Conservation (phyloP, 805 yeast species). For the Candida argentea region DNA sequence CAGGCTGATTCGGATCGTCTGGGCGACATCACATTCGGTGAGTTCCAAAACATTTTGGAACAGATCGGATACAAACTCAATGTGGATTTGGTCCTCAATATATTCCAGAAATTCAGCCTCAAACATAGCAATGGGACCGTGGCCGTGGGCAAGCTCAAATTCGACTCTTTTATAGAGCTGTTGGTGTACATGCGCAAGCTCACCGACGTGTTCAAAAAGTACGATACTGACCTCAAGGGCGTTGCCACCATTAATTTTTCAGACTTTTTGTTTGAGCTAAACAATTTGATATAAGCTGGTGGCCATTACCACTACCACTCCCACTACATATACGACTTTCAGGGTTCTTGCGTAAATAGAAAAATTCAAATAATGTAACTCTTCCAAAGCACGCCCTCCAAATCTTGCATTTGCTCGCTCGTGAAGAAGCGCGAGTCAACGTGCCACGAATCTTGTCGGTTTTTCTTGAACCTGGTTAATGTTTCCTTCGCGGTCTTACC, state of each 20-base stretch:
- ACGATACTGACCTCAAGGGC: conserved; percentile 67
- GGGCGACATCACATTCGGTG: conserved; percentile 55
- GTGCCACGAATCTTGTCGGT: conserved; percentile 95
- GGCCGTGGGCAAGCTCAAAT: conserved; percentile 42
- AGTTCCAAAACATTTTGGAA: conserved; percentile 49
- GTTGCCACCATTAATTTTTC: conserved; percentile 56
- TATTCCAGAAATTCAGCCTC: conserved; percentile 47
- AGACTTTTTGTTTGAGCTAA: conserved; percentile 51
- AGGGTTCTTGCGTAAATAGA: too few species aligned
- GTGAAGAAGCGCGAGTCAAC: conserved; percentile 70
- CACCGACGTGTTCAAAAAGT: conserved; percentile 70
- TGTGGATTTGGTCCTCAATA: conserved; percentile 43
- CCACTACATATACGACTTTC: neutral
- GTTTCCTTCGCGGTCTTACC: conserved; percentile 79
- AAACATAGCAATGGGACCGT: conserved; percentile 18
- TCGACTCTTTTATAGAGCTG: conserved; percentile 75
- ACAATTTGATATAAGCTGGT: conserved; percentile 14
- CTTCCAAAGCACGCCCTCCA: conserved; percentile 91
- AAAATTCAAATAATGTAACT: conserved; percentile 71
- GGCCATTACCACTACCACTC: neutral
- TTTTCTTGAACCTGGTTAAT: conserved; percentile 77
- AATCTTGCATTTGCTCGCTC: conserved; percentile 71
- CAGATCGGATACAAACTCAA: conserved; percentile 59
- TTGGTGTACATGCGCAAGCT: conserved; percentile 66
- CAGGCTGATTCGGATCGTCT: conserved; percentile 50